Base-by-base conservation (phyloP, 495 filamentous ascomycete genomes). In the Hypoxylon fuscum region DNA sequence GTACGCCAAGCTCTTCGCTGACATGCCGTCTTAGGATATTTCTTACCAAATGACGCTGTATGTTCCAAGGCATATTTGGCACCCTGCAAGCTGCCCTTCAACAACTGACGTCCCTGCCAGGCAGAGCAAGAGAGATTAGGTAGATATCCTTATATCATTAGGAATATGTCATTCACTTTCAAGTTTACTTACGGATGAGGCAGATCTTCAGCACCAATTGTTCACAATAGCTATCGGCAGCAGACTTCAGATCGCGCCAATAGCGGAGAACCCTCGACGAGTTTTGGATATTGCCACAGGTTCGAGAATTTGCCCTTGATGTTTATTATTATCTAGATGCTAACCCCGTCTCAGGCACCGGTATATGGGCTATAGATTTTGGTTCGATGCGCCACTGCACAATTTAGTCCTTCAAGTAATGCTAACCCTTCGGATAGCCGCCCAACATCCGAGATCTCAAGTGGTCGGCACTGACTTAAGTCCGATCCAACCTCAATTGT, bases 401-500 rank as follows among this genome's bases (percentile, higher is more conserved):
- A 53, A 1, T 2, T 37, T 11, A 27, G 5, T 11, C 0, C 10
- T n/a, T 20, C 10, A 9, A n/a, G n/a, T n/a, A n/a, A 58, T 53
- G n/a, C 54, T 59, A 51, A 59, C 42, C 12, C 31, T 27, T 35
- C 46, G 2, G 23, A 15, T 21, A 75, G 73, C 76, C 5, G 46
- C 50, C 31, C 57, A 71, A 51, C 59, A 74, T 63, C 61, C 64
- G 17, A 53, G 44, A 14, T 70, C 76, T 4, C 56, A 75, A 23
- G 68, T 80, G 31, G 57, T 83, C 9, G 81, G 82, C 20, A 78
- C 78, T 15, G 83, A 86, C 62, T 66, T 86, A 0, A 80, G 77
- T 41, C 76, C 84, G 1, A 80, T 81, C 42, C 83, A 87, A 64
- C 81, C 83, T 3, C 22, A 68, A 27, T 79, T 76, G 81, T 79